A percentile compares a stretch with the other conserved stretches of the same genome.
Conservation (phyloP, 225 moss, liverwort and hornwort genomes). For the Neckera pumila region DNA sequence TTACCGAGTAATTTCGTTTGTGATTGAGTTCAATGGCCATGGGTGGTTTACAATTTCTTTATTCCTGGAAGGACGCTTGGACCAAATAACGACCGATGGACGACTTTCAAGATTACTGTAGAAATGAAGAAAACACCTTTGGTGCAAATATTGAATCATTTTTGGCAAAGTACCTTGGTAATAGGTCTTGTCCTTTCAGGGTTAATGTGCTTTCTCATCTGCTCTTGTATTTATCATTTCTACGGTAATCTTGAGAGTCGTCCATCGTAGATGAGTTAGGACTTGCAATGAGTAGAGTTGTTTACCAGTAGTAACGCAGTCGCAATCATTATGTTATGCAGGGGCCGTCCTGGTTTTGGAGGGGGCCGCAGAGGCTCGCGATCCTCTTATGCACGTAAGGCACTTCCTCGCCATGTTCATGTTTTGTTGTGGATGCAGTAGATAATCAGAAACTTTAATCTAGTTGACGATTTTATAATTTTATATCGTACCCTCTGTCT, state of each 20-base stretch:
- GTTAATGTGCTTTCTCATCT: background rate
- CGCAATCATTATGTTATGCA: background rate
- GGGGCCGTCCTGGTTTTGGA: slow-evolving; percentile 66
- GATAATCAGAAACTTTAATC: background rate
- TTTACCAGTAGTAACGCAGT: background rate
- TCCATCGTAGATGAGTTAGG: background rate
- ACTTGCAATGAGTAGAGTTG: background rate
- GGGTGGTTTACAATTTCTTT: background rate
- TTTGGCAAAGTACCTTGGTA: background rate
- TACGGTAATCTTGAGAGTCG: no score
- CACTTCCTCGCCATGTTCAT: background rate
- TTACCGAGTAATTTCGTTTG: background rate
- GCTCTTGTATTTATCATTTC: background rate
- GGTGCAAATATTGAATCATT: no score
- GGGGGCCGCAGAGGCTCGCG: slow-evolving; percentile 43
- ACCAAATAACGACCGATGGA: background rate
- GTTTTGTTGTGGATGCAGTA: background rate
- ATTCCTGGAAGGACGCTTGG: background rate
- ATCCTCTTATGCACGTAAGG: slow-evolving; percentile 62
- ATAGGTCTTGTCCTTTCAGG: background rate
- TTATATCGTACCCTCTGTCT: background rate
- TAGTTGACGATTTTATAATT: background rate
- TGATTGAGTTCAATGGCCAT: background rate
- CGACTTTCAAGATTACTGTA: background rate
- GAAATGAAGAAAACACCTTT: background rate